Evolutionary conservation across 1,284 basidiomycete species (phyloP).

Genomic region (Puccinia novopanici): DNA sequence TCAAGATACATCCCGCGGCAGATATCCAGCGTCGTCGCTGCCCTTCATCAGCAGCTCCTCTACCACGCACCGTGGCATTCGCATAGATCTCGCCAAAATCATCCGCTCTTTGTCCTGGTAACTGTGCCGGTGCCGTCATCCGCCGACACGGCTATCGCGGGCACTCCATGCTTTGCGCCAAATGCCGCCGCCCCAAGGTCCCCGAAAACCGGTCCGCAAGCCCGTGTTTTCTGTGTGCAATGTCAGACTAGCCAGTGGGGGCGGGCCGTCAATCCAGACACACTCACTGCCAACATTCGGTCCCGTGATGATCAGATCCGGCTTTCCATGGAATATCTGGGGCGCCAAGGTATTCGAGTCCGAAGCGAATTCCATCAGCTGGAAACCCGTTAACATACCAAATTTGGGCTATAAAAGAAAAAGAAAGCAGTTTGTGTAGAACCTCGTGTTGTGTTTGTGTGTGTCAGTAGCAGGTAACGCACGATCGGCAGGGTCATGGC

Average conservation of each 20-base stretch:
- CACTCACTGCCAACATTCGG: constrained; percentile 44
- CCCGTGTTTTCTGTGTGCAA: constrained; percentile 23
- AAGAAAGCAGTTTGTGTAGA: no score
- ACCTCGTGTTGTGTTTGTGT: no score
- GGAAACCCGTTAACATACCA: constrained; percentile 49
- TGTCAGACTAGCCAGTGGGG: not conserved
- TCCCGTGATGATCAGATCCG: constrained; percentile 32
- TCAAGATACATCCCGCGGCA: constrained; percentile 24
- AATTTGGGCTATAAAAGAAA: constrained; percentile 9
- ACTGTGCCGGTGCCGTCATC: constrained; percentile 24
- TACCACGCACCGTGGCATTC: constrained; percentile 17
- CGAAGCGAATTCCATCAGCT: constrained; percentile 44
- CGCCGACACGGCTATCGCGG: constrained; percentile 38
- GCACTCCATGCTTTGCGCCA: constrained; percentile 17
- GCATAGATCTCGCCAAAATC: constrained; percentile 36
- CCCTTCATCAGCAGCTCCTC: constrained; percentile 4
- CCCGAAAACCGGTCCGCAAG: constrained; percentile 39
- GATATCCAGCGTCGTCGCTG: not conserved
- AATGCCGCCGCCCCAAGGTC: constrained; percentile 30
- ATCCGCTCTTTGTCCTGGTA: not conserved
- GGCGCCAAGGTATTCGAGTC: constrained; percentile 24
- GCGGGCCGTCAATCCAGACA: not conserved
- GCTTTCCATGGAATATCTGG: not conserved
- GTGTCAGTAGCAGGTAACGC: not conserved
- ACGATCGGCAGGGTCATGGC: constrained; percentile 28